A percentile compares a stretch with the other conserved stretches of the same genome.
Evolutionary conservation across 129 eudicot genomes (phyloP).

Genomic region (Artemisia annua): DNA sequence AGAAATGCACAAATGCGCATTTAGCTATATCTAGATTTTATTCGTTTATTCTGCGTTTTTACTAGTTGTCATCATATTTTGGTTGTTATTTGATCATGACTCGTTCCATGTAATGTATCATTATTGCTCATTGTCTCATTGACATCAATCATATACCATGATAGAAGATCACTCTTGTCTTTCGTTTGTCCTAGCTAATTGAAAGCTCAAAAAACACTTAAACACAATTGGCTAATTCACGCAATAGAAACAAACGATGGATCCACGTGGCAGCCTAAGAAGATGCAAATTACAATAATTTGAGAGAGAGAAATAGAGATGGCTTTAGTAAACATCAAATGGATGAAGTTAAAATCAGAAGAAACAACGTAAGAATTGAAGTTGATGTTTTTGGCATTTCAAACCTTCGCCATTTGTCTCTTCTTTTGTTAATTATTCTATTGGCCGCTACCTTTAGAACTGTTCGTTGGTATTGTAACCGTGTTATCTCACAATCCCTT

Average conservation of each 20-base stretch:
- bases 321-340: conserved; percentile 26
- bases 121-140: too few relatives aligned
- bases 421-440: conserved; percentile 34
- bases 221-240: conserved; percentile 7
- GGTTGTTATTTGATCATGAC: too few relatives aligned
- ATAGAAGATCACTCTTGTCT: neutral
- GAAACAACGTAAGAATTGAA: conserved; percentile 26
- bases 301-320: conserved; percentile 21
- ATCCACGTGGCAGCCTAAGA: conserved; percentile 33
- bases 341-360: conserved; percentile 35
- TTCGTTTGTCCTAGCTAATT: neutral
- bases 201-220: neutral
- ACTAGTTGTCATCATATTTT: too few relatives aligned
- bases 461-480: conserved; percentile 15
- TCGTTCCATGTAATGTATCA: too few relatives aligned
- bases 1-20: too few relatives aligned
- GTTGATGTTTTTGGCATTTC: conserved; percentile 40
- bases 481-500: conserved; percentile 10
- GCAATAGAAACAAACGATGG: conserved; percentile 1
- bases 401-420: conserved; percentile 38
- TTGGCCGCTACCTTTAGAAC: conserved; percentile 27
- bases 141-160: too few relatives aligned
- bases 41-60: too few relatives aligned
- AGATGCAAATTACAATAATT: conserved; percentile 26
- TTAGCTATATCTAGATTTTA: too few relatives aligned